These are phyloP conservation scores for Clitopilus passeckerianus DNA, from an alignment of 768 basidiomycete species.

Conservation along the genomic window DNA sequence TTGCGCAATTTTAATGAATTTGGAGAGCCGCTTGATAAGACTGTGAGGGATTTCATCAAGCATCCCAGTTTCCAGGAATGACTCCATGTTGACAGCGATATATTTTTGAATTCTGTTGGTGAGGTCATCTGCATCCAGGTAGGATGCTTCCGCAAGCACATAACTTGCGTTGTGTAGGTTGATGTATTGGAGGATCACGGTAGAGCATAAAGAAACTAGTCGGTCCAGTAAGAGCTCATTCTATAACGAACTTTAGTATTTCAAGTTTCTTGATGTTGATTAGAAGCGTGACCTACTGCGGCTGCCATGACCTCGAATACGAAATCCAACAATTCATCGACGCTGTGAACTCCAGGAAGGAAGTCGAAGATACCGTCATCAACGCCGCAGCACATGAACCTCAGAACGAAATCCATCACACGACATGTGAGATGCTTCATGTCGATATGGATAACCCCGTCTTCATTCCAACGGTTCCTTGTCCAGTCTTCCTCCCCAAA, in stretches of 20 bases:
- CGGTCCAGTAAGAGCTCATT: conserved; percentile 88
- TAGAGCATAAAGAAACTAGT: conserved; percentile 79
- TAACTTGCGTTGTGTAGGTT: conserved; percentile 75
- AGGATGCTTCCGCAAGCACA: conserved; percentile 76
- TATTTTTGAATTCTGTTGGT: conserved; percentile 71
- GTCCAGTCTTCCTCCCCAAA: conserved; percentile 87
- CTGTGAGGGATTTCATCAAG: conserved; percentile 69
- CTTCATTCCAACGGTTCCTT: conserved; percentile 43
- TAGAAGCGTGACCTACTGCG: conserved; percentile 48
- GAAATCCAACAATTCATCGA: conserved; percentile 80
- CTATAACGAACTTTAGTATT: conserved; percentile 27
- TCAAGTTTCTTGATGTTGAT: background rate
- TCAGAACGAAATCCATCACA: conserved; percentile 70
- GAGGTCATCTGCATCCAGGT: conserved; percentile 69
- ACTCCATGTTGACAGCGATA: conserved; percentile 81
- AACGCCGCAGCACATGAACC: conserved; percentile 72
- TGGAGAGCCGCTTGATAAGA: conserved; percentile 63
- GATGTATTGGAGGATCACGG: conserved; percentile 60
- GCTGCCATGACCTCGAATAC: conserved; percentile 83
- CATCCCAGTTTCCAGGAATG: conserved; percentile 73
- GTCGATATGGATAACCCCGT: conserved; percentile 56
- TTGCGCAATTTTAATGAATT: conserved; percentile 56
- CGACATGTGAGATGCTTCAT: conserved; percentile 71
- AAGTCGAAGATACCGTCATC: conserved; percentile 63
- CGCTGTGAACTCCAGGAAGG: conserved; percentile 48